Evolutionary conservation across 192 early-diverging fungal genomes (phyloP), one percentile per base, ranked within the genome.

Genomic region (Bifiguratus adelaidae): DNA sequence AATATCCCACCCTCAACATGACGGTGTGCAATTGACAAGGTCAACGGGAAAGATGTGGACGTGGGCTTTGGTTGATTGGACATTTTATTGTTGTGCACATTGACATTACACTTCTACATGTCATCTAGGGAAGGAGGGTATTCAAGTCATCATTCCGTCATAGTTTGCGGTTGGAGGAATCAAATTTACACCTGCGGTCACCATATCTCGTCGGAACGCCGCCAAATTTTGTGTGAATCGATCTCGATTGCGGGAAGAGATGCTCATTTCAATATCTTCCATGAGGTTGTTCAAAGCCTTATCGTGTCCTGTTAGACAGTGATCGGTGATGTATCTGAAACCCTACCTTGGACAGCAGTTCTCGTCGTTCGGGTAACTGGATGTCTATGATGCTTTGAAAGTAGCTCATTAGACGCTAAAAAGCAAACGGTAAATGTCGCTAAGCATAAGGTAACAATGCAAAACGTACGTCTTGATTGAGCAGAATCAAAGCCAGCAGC

Each of bases 401-500:
- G 47, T 77, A 85, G 42, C 68, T 67, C 18, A 70, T 58, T 45
- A 70, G 71, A 44, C 62, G 73, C 56, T 63, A 30, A 33, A 44
- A 53, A 52, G 41, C 15, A 63, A 11, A 1, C 3, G 38, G 30
- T 30, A 3, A 13, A 26, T 28, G 33, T 16, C 16, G 19, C 22
- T 25, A 19, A 25, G 28, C 4, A 7, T 42, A 9, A 18, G 15
- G 6, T 20, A n/a, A 28, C 24, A 28, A 38, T 58, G 59, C 16
- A 47, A 9, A 19, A 30, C 42, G 47, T 53, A 63, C 61, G 13
- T 84, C 82, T 48, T 70, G 78, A 48, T 87, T 78, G 36, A 92
- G 67, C 38, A 90, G 58, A 11, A 90, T 78, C 38, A 94, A 50
- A 4, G 78, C 78, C 52, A 91, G 70, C 38, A 94, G 66, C 8